These are phyloP conservation scores for Zygotorulaspora mrakii DNA, from an alignment of 1,139 yeast species.

Conservation along the genomic window DNA sequence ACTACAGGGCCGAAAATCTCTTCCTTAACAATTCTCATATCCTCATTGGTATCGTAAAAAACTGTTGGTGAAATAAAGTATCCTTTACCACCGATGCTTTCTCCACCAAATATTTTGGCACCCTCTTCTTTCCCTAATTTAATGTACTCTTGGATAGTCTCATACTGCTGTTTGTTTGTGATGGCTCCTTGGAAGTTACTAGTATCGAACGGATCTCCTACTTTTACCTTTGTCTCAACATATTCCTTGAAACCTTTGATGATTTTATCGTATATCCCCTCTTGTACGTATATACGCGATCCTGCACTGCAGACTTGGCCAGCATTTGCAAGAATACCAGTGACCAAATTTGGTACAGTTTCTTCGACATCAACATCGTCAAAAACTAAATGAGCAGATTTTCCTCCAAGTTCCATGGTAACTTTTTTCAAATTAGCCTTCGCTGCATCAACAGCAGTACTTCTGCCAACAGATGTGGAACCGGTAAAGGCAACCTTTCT, in stretches of 20 bases:
- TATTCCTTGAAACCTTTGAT: conserved; percentile 55
- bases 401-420: conserved; percentile 82
- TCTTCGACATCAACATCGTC: conserved; percentile 64
- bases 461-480: conserved; percentile 71
- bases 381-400: conserved; percentile 75
- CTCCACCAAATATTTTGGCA: conserved; percentile 66
- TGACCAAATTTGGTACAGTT: conserved; percentile 56
- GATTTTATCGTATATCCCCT: conserved; percentile 64
- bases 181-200: conserved; percentile 70
- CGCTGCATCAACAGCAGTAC: conserved; percentile 67
- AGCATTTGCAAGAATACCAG: conserved; percentile 70
- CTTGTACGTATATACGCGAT: conserved; percentile 76
- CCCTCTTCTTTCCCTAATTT: conserved; percentile 67
- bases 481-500: conserved; percentile 84
- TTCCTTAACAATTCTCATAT: conserved; percentile 57
- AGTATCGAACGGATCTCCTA: conserved; percentile 73
- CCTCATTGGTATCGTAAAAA: conserved; percentile 58
- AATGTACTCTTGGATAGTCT: conserved; percentile 65
- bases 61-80: conserved; percentile 66
- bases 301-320: conserved; percentile 90
- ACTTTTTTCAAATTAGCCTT: conserved; percentile 67
- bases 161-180: conserved; percentile 65
- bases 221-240: conserved; percentile 50
- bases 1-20: conserved; percentile 78
- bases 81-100: conserved; percentile 56